These are phyloP conservation scores for Dictyophora rubrovolvata DNA, from an alignment of 768 basidiomycete genomes.

Conservation along the genomic window DNA sequence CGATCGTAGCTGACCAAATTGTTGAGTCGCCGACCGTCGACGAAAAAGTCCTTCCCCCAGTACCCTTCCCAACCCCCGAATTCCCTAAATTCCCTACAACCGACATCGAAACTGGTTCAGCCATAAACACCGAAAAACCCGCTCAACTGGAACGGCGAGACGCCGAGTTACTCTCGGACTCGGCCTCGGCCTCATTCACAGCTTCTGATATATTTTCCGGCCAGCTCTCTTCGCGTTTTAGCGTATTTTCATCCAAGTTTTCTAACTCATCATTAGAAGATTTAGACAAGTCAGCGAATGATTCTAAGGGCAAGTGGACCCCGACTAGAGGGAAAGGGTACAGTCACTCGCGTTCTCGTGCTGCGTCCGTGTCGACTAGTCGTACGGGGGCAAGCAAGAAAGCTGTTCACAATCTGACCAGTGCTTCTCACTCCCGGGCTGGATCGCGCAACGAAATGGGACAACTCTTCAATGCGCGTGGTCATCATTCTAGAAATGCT, in stretches of 20 bases:
- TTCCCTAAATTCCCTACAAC: background rate
- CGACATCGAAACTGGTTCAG: background rate
- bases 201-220: background rate
- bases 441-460: background rate
- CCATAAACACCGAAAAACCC: background rate
- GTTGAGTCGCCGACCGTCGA: background rate
- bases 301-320: background rate
- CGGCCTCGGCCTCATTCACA: background rate
- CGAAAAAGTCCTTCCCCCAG: background rate
- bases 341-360: background rate
- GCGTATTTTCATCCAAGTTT: constrained; percentile 1
- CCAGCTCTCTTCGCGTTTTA: constrained; percentile 1
- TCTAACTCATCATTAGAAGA: constrained; percentile 2
- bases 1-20: background rate
- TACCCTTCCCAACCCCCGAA: background rate
- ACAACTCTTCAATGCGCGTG: background rate
- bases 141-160: background rate
- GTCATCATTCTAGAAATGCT: background rate
- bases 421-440: background rate
- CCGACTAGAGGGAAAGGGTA: background rate
- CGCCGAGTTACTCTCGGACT: background rate
- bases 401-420: background rate
- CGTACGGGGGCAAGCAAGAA: background rate
- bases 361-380: background rate
- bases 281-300: background rate